A percentile compares a stretch with the other conserved stretches of the same genome.
Conservation (phyloP, 2,329 filamentous ascomycete species). For the Anisogramma anomala region DNA sequence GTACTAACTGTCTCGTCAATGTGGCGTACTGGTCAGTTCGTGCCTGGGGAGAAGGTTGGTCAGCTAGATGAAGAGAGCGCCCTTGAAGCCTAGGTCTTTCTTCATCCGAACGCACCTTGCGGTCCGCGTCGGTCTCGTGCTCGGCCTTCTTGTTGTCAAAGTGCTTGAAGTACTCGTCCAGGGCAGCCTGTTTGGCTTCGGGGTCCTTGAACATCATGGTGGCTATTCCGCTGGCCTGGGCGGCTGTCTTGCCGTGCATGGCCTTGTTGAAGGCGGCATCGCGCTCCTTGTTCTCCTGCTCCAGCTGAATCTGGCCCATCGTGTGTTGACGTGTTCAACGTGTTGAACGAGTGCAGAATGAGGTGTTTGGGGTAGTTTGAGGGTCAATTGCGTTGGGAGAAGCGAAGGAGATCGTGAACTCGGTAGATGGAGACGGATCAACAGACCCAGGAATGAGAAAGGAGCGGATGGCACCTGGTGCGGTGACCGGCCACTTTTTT, state of each 20-base stretch:
- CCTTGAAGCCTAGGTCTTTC: not conserved
- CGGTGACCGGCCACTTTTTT: slow-evolving; percentile 11
- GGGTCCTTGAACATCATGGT: slow-evolving; percentile 79
- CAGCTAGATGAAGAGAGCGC: slow-evolving; percentile 4
- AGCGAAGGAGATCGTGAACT: not conserved
- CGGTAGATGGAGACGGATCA: not conserved
- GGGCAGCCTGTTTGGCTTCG: slow-evolving; percentile 42
- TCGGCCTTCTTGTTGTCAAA: slow-evolving; percentile 65
- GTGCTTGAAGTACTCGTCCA: slow-evolving; percentile 79
- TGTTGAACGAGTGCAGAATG: slow-evolving; percentile 7
- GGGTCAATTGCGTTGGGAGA: not conserved
- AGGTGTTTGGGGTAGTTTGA: not conserved
- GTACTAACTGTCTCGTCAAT: slow-evolving; percentile 73
- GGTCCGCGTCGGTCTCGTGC: slow-evolving; percentile 70
- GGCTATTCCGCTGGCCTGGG: slow-evolving; percentile 57
- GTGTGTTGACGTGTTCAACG: slow-evolving; percentile 1
- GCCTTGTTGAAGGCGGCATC: slow-evolving; percentile 88
- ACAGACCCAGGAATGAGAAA: not conserved
- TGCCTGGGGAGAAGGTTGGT: slow-evolving; percentile 37
- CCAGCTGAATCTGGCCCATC: slow-evolving; percentile 36
- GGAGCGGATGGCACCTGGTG: slow-evolving; percentile 6
- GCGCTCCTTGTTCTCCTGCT: slow-evolving; percentile 70
- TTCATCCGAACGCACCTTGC: slow-evolving; percentile 54
- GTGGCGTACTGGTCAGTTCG: slow-evolving; percentile 84
- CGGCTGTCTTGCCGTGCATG: slow-evolving; percentile 64